Percentiles rank a stretch among this genome's conserved stretches.
Evolutionary conservation across 2,329 filamentous ascomycete genomes (phyloP).

Genomic region (Talaromyces sp.): DNA sequence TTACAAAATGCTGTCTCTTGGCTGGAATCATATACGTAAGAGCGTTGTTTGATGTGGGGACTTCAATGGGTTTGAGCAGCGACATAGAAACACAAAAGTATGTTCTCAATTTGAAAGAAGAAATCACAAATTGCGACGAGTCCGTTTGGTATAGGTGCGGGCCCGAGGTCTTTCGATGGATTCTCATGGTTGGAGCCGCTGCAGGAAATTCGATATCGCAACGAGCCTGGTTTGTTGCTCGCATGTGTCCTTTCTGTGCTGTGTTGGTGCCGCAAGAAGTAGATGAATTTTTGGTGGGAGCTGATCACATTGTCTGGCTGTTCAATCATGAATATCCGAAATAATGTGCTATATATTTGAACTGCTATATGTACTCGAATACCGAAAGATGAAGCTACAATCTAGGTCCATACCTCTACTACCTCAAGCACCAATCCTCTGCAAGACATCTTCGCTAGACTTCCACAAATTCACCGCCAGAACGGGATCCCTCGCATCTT

Average conservation of each 20-base stretch:
- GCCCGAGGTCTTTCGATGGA: background rate
- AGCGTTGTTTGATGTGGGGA: background rate
- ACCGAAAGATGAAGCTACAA: background rate
- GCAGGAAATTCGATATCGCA: conserved; percentile 8
- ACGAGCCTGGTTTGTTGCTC: conserved; percentile 15
- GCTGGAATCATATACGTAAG: background rate
- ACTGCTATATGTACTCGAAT: background rate
- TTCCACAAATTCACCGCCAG: conserved; percentile 13
- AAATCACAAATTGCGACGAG: background rate
- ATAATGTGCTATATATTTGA: background rate
- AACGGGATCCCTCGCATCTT: conserved; percentile 14
- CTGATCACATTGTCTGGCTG: conserved; percentile 12
- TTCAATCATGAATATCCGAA: conserved; percentile 4
- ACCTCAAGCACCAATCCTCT: conserved; percentile 5
- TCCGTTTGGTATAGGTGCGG: background rate
- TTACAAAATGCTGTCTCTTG: background rate
- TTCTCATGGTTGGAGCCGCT: background rate
- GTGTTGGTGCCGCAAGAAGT: conserved; percentile 16
- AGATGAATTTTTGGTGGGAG: conserved; percentile 12
- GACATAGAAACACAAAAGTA: background rate
- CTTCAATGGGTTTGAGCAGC: background rate
- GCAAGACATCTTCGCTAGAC: conserved; percentile 12
- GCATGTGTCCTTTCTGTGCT: conserved; percentile 14
- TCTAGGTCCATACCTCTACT: background rate
- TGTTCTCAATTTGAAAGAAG: background rate